These are phyloP conservation scores for Golubevia pallescens DNA, from an alignment of 1,284 basidiomycete genomes.

Conservation along the genomic window DNA sequence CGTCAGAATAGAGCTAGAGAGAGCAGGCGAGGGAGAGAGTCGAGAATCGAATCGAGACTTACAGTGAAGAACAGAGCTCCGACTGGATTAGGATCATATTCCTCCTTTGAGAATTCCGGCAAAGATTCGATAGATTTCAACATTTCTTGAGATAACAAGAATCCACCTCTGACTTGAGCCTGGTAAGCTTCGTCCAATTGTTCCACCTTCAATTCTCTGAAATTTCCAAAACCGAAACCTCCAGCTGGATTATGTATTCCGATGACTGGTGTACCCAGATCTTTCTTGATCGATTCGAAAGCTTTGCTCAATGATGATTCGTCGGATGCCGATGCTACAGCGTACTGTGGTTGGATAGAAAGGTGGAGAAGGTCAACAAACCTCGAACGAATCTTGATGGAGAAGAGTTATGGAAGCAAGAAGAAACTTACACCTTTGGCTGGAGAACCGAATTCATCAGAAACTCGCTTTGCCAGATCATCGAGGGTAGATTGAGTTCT, in stretches of 20 bases:
- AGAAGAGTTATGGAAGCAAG: not conserved
- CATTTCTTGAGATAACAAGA: constrained; percentile 25
- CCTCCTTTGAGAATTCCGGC: constrained; percentile 8
- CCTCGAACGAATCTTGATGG: not conserved
- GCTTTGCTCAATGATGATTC: constrained; percentile 16
- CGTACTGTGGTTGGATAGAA: constrained; percentile 1
- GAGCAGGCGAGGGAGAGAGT: no score
- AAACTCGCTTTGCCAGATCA: constrained; percentile 22
- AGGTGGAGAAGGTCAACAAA: not conserved
- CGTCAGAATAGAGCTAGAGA: no score
- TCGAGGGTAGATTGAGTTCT: constrained; percentile 23
- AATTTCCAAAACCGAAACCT: constrained; percentile 19
- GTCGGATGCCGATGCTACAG: constrained; percentile 19
- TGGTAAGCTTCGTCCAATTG: constrained; percentile 27
- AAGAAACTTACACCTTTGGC: not conserved
- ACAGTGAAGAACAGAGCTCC: constrained; percentile 27
- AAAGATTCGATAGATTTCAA: constrained; percentile 23
- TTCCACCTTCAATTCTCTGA: constrained; percentile 26
- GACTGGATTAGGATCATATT: constrained; percentile 4
- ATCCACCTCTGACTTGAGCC: constrained; percentile 21
- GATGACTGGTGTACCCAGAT: constrained; percentile 17
- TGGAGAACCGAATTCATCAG: constrained; percentile 3
- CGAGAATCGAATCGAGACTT: no score
- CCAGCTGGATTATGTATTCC: constrained; percentile 31
- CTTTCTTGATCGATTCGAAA: constrained; percentile 17